Evolutionary conservation across 192 early-diverging fungal genomes (phyloP).

Genomic region (Fimicolochytrium jonesii): DNA sequence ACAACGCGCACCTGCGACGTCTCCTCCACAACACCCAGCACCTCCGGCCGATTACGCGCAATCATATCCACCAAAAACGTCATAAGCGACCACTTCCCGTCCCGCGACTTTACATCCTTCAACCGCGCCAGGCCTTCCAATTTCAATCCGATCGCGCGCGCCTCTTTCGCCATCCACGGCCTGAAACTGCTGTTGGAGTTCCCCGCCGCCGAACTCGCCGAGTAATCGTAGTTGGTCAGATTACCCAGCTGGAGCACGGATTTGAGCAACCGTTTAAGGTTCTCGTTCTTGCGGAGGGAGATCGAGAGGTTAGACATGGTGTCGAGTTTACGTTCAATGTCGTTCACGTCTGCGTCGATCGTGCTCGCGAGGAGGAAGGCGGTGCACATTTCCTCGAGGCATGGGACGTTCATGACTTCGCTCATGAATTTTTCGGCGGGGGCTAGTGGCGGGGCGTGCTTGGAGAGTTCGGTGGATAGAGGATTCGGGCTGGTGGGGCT

Average conservation of each 20-base stretch:
- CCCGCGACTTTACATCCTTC: constrained; percentile 54
- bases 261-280: constrained; percentile 44
- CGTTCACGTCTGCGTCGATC: constrained; percentile 30
- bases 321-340: constrained; percentile 29
- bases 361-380: constrained; percentile 35
- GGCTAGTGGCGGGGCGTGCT: constrained; percentile 46
- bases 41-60: constrained; percentile 32
- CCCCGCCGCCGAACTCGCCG: neutral
- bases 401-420: constrained; percentile 33
- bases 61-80: constrained; percentile 55
- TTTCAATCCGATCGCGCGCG: constrained; percentile 50
- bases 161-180: constrained; percentile 55
- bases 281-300: constrained; percentile 31
- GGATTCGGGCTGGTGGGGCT: neutral
- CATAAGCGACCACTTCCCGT: constrained; percentile 55
- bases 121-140: constrained; percentile 50
- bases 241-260: constrained; percentile 47
- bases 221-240: constrained; percentile 52
- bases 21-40: neutral
- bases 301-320: constrained; percentile 27
- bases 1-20: neutral
- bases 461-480: too few species aligned
- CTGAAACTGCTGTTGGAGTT: constrained; percentile 29
- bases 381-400: constrained; percentile 33
- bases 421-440: constrained; percentile 52